Base-by-base conservation (phyloP, 805 yeast species). In the Saturnispora mendoncae region DNA sequence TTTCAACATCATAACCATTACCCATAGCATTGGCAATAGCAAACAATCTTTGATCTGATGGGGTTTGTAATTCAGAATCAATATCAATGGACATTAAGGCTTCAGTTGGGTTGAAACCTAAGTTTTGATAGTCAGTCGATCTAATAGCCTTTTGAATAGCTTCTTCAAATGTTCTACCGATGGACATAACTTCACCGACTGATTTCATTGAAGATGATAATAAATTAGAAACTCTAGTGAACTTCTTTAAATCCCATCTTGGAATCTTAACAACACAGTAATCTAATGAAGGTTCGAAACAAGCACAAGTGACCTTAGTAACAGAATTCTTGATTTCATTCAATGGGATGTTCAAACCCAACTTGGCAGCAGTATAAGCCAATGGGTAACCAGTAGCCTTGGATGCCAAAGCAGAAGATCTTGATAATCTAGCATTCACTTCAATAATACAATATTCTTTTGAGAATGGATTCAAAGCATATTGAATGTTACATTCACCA, bases 181-280 rank as follows among this genome's bases (percentile, higher is more conserved):
- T 92, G 35, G 96, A 94, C 98, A 90, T 90, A 45, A 90, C 98
- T 67, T 90, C 98, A 64, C 98, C 98, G 42, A 90, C 98, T 45
- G 97, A 88, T 66, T 90, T 90, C 98, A 90, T 90, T 33, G 97
- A 79, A 8, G 95, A 84, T 36, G 96, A 95, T 58, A 90, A 83
- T 48, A 82, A 86, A 64, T 95, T 78, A 62, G 85, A 84, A 49
- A 90, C 98, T 58, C 86, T 94, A 62, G 84, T 94, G 71, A 90
- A 92, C 72, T 90, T 90, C 52, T 92, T 65, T 63, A 90, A 71
- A 71, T 90, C 98, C 98, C 98, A 90, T 68, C 97, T 80, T 54
- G 98, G 98, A 58, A 90, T 87, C 74, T 90, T 90, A 54, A 94
- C 86, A 45, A 90, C 98, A 70, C 88, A 79, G 67, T 90, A 90